phyloP scores from a whole-genome alignment of 2,329 filamentous ascomycete species.

The Capronia coronata region DNA sequence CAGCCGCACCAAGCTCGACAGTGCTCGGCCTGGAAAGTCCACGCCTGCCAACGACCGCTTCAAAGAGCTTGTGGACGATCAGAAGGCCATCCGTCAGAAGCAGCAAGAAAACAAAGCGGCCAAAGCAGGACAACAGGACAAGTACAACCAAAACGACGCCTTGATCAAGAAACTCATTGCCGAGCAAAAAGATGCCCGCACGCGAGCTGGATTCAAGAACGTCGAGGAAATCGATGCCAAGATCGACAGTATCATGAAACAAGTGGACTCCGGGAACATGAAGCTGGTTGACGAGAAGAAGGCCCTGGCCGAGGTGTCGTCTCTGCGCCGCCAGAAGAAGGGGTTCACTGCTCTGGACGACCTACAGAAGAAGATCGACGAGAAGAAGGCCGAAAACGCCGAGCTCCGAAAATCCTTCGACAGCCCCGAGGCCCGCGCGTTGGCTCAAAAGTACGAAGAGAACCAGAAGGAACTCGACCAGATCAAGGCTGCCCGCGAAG shows the following conservation, averaged over 20 bases:
- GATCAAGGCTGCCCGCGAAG: slow-evolving; percentile 89
- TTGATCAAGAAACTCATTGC: slow-evolving; percentile 76
- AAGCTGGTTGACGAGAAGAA: slow-evolving; percentile 98
- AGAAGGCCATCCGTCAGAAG: slow-evolving; percentile 76
- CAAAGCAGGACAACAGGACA: slow-evolving; percentile 70
- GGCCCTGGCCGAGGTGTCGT: slow-evolving; percentile 73
- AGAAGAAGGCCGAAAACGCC: slow-evolving; percentile 78
- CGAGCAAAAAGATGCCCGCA: slow-evolving; percentile 80
- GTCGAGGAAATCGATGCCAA: slow-evolving; percentile 80
- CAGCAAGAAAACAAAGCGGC: slow-evolving; percentile 82
- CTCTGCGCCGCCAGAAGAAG: slow-evolving; percentile 82
- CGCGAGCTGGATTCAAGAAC: slow-evolving; percentile 77
- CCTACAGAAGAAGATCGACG: slow-evolving; percentile 80
- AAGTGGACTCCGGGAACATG: slow-evolving; percentile 84
- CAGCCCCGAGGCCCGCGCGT: slow-evolving; percentile 81
- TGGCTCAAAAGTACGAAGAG: slow-evolving; percentile 77
- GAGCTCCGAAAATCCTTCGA: slow-evolving; percentile 83
- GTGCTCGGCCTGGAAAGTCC: slow-evolving; percentile 73
- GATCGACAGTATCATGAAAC: slow-evolving; percentile 71
- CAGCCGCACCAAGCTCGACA: slow-evolving; percentile 81
- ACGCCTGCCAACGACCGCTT: slow-evolving; percentile 71
- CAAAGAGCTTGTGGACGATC: slow-evolving; percentile 61
- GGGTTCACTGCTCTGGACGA: slow-evolving; percentile 79
- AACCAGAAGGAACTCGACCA: slow-evolving; percentile 81
- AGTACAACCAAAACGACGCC: slow-evolving; percentile 87